Evolutionary conservation across 2,329 filamentous ascomycete genomes (phyloP).

Genomic region (Myriosclerotinia curreyana): DNA sequence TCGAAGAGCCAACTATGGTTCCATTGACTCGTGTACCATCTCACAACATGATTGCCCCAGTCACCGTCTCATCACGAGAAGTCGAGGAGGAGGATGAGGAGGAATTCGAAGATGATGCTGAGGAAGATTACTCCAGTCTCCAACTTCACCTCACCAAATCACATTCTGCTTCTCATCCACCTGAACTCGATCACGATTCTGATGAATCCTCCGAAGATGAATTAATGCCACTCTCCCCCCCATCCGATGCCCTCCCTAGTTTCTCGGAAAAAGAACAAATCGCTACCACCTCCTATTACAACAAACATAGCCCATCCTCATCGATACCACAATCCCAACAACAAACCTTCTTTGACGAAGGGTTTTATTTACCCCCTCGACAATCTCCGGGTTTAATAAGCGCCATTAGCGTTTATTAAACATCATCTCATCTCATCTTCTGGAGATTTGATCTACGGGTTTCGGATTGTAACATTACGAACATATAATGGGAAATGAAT

Average conservation of each 20-base stretch:
- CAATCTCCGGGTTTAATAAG: slow-evolving; percentile 43
- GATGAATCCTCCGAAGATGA: slow-evolving; percentile 68
- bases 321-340: slow-evolving; percentile 40
- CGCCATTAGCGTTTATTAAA: slow-evolving; percentile 48
- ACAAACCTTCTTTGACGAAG: slow-evolving; percentile 46
- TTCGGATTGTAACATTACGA: slow-evolving; percentile 24
- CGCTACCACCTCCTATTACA: slow-evolving; percentile 42
- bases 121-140: slow-evolving; percentile 62
- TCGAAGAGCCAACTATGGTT: slow-evolving; percentile 52
- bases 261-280: slow-evolving; percentile 58
- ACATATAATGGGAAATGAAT: slow-evolving; percentile 18
- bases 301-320: slow-evolving; percentile 36
- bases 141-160: slow-evolving; percentile 67
- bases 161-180: slow-evolving; percentile 58
- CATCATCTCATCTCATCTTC: too few species aligned
- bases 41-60: slow-evolving; percentile 37
- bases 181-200: slow-evolving; percentile 67
- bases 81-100: slow-evolving; percentile 42
- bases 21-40: slow-evolving; percentile 49
- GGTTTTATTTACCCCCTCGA: slow-evolving; percentile 47
- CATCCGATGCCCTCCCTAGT: slow-evolving; percentile 49
- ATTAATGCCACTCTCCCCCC: slow-evolving; percentile 57
- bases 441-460: slow-evolving; percentile 1
- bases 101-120: slow-evolving; percentile 52
- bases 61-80: slow-evolving; percentile 8